These are phyloP conservation scores for Cardiospermum halicacabum DNA, from an alignment of 345 rosid species.

Conservation along the genomic window DNA sequence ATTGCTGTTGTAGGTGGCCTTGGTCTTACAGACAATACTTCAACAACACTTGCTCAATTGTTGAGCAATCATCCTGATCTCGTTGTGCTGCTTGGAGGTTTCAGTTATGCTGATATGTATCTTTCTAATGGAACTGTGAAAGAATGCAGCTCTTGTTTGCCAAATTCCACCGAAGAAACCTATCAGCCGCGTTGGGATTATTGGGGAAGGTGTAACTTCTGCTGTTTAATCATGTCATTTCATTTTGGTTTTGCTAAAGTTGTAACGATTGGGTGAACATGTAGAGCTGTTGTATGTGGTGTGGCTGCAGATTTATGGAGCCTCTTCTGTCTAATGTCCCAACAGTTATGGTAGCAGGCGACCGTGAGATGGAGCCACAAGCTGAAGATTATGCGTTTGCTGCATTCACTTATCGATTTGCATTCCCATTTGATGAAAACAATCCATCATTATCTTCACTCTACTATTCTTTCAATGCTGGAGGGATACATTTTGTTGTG, in stretches of 20 bases:
- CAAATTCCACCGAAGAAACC: slow-evolving; percentile 39
- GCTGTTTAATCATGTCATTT: slow-evolving; percentile 1
- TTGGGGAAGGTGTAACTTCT: slow-evolving; percentile 75
- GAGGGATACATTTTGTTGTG: slow-evolving; percentile 90
- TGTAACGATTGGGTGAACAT: not conserved
- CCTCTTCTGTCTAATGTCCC: slow-evolving; percentile 63
- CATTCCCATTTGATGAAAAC: slow-evolving; percentile 72
- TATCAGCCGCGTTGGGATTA: slow-evolving; percentile 99
- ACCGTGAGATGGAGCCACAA: slow-evolving; percentile 80
- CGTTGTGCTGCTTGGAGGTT: slow-evolving; percentile 69
- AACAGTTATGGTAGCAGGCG: slow-evolving; percentile 81
- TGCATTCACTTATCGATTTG: slow-evolving; percentile 82
- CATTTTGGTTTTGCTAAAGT: slow-evolving; percentile 5
- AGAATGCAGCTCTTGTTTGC: slow-evolving; percentile 42
- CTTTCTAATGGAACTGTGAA: slow-evolving; percentile 53
- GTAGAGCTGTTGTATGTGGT: not conserved
- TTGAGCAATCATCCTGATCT: slow-evolving; percentile 77
- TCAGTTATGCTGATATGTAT: slow-evolving; percentile 72
- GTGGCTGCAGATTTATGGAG: slow-evolving; percentile 71
- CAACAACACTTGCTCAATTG: slow-evolving; percentile 53
- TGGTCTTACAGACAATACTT: slow-evolving; percentile 81
- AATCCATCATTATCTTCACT: slow-evolving; percentile 67
- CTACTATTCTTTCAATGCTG: slow-evolving; percentile 87
- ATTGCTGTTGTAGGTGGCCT: slow-evolving; percentile 73
- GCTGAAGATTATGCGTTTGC: slow-evolving; percentile 58